These are phyloP conservation scores for Eurotiales sp. DNA, from an alignment of 2,329 filamentous ascomycete genomes.

Conservation along the genomic window DNA sequence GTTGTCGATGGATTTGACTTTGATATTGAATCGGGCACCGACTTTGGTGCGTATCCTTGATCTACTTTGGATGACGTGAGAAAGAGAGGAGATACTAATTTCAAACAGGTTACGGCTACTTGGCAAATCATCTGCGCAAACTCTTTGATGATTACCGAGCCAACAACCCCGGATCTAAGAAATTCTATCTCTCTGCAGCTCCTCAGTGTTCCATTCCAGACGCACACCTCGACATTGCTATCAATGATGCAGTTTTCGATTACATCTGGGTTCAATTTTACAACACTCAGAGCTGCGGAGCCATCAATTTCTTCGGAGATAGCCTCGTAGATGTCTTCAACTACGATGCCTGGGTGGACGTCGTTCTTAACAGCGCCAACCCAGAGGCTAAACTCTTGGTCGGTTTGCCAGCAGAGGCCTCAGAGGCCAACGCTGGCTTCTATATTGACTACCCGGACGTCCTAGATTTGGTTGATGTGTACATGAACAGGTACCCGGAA, in stretches of 20 bases:
- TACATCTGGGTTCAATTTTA: constrained; percentile 57
- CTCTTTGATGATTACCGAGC: constrained; percentile 34
- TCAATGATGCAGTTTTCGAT: constrained; percentile 46
- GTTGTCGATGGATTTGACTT: constrained; percentile 53
- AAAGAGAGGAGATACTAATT: too few relatives aligned
- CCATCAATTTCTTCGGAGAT: constrained; percentile 2
- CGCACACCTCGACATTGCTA: constrained; percentile 43
- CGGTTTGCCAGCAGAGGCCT: constrained; percentile 43
- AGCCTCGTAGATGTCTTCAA: constrained; percentile 27
- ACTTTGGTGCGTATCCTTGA: constrained; percentile 44
- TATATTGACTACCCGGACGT: constrained; percentile 46
- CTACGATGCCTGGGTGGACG: constrained; percentile 44
- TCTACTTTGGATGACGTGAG: too few relatives aligned
- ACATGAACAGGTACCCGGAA: constrained; percentile 27
- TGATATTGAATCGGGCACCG: constrained; percentile 50
- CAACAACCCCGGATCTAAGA: constrained; percentile 15
- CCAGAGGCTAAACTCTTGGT: constrained; percentile 52
- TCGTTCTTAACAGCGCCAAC: constrained; percentile 34
- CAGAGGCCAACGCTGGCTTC: constrained; percentile 21
- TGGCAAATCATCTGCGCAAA: constrained; percentile 47
- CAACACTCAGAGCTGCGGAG: constrained; percentile 49
- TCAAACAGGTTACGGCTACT: constrained; percentile 40
- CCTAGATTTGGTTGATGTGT: constrained; percentile 40
- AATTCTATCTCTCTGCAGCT: constrained; percentile 51
- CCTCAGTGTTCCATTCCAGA: constrained; percentile 52